A percentile compares a stretch with the other conserved stretches of the same genome.
Evolutionary conservation across 306 rosid species (phyloP).

Genomic region (Lablab purpureus): DNA sequence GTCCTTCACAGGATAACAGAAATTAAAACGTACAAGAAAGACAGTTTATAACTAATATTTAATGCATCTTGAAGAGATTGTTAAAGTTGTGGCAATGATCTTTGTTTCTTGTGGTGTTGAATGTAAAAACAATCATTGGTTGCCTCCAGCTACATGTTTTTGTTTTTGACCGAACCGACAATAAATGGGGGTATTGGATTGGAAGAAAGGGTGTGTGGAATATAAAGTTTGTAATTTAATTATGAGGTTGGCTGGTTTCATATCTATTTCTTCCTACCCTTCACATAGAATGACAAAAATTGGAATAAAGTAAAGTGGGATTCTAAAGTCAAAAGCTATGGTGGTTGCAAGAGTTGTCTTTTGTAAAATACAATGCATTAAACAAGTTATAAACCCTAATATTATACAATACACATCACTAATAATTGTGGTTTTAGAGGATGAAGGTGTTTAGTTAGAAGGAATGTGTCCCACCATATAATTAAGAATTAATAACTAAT

Average conservation of each 20-base stretch:
- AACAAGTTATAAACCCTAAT: slow-evolving; percentile 26
- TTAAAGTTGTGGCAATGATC: slow-evolving; percentile 16
- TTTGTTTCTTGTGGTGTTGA: slow-evolving; percentile 30
- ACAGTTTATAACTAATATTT: neutral
- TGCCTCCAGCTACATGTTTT: slow-evolving; percentile 6
- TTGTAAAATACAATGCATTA: slow-evolving; percentile 35
- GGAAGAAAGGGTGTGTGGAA: no score
- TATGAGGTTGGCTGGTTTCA: slow-evolving; percentile 9
- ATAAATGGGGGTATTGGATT: neutral
- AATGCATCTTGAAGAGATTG: slow-evolving; percentile 22
- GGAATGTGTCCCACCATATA: no score
- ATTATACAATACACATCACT: neutral
- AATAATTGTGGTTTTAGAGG: no score
- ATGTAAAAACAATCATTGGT: slow-evolving; percentile 21
- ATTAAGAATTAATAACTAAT: neutral
- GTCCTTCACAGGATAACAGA: neutral
- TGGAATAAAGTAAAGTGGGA: slow-evolving; percentile 41
- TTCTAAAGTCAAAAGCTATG: slow-evolving; percentile 45
- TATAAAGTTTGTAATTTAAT: slow-evolving; percentile 28
- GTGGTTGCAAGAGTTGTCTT: slow-evolving; percentile 43
- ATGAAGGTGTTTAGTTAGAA: no score
- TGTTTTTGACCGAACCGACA: slow-evolving; percentile 25
- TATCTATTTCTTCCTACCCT: slow-evolving; percentile 14
- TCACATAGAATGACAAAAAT: slow-evolving; percentile 33
- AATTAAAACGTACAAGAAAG: neutral